Conservation (phyloP, 2,329 filamentous ascomycete genomes). For the Chrysosporium queenslandicum region DNA sequence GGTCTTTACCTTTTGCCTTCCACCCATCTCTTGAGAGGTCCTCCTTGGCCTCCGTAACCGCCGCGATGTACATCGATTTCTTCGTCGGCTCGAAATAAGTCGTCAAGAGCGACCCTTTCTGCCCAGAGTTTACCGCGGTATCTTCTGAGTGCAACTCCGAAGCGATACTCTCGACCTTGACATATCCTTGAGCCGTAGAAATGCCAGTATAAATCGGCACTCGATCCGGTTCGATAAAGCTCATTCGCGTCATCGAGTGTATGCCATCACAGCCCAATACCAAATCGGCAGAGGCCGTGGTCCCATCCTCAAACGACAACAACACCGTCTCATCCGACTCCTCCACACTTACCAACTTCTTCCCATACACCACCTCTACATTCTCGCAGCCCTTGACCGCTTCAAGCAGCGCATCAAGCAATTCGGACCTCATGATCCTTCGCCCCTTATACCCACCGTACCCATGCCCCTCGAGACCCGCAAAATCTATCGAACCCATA, state of each 20-base stretch:
- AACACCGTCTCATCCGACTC: conserved; percentile 36
- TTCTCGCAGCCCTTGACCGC: background rate
- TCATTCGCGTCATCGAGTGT: conserved; percentile 44
- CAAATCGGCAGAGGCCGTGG: conserved; percentile 31
- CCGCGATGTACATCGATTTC: conserved; percentile 19
- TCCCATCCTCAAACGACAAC: conserved; percentile 43
- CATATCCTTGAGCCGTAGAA: conserved; percentile 20
- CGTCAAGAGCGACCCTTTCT: conserved; percentile 30
- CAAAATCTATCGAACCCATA: background rate
- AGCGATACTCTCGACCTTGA: conserved; percentile 26
- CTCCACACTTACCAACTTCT: conserved; percentile 38
- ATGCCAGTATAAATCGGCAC: conserved; percentile 42
- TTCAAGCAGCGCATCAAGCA: background rate
- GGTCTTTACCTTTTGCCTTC: conserved; percentile 21
- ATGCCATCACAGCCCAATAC: conserved; percentile 53
- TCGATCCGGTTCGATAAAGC: conserved; percentile 42
- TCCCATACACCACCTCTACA: conserved; percentile 29
- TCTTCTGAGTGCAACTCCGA: conserved; percentile 18
- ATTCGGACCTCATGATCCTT: background rate
- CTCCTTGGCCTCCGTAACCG: conserved; percentile 30
- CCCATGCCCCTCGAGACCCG: background rate
- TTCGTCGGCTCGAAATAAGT: conserved; percentile 28
- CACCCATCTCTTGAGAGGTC: conserved; percentile 14
- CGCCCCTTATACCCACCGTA: background rate
- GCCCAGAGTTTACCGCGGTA: conserved; percentile 30